These are phyloP conservation scores for Peronospora tabacina DNA, from an alignment of 352 stramenopile species.

Conservation along the genomic window DNA sequence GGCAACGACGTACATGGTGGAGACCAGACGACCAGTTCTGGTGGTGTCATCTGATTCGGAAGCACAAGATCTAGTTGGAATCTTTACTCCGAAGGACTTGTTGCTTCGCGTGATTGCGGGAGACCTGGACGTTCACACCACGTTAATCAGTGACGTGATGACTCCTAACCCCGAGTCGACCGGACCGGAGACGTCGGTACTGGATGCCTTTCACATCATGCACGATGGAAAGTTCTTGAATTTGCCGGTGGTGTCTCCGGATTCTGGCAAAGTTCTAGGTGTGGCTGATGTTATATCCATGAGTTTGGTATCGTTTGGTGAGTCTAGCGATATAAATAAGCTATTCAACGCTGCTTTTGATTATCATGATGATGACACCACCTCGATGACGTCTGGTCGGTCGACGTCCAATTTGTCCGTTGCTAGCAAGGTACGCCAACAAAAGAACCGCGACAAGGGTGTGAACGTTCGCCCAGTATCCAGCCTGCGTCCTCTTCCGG, in stretches of 20 bases:
- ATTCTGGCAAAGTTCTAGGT: slow-evolving; percentile 66
- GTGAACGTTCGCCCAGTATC: slow-evolving; percentile 74
- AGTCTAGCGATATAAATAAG: slow-evolving; percentile 65
- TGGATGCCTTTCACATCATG: slow-evolving; percentile 98
- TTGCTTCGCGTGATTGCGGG: slow-evolving; percentile 92
- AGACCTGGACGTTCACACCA: slow-evolving; percentile 82
- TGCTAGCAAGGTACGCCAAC: slow-evolving; percentile 57
- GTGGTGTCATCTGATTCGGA: slow-evolving; percentile 56
- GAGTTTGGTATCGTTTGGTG: slow-evolving; percentile 64
- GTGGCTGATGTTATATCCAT: slow-evolving; percentile 80
- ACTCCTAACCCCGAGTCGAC: slow-evolving; percentile 94
- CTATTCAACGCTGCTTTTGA: slow-evolving; percentile 78
- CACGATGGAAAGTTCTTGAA: slow-evolving; percentile 97
- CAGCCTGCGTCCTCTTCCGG: slow-evolving; percentile 65
- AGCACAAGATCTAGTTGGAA: slow-evolving; percentile 85
- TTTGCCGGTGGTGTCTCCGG: slow-evolving; percentile 88
- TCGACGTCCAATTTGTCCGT: slow-evolving; percentile 53
- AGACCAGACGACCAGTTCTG: slow-evolving; percentile 68
- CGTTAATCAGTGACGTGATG: slow-evolving; percentile 90
- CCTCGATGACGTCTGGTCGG: slow-evolving; percentile 46
- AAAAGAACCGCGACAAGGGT: slow-evolving; percentile 72
- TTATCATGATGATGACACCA: slow-evolving; percentile 46
- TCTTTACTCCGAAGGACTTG: slow-evolving; percentile 98
- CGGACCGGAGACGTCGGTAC: slow-evolving; percentile 88
- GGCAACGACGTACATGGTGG: slow-evolving; percentile 68